Evolutionary conservation across 371 early-diverging fungal genomes (phyloP), one percentile per base, ranked within the genome.

Genomic region (Syncephalastrum sp.): DNA sequence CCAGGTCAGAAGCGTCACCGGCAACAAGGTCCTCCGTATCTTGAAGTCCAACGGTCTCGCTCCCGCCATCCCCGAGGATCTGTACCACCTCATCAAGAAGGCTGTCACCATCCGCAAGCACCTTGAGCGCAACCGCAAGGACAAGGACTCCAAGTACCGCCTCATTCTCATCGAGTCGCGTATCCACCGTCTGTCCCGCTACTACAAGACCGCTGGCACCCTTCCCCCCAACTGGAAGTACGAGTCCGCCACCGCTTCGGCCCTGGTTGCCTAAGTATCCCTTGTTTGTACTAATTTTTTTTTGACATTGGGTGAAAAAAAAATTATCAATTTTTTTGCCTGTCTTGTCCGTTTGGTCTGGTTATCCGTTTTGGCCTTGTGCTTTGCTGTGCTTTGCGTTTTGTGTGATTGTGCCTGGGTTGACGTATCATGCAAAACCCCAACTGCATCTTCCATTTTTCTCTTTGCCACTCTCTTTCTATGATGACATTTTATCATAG

Each of bases 71-170:
- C 99, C 99, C 63, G 99, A 99, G 85, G 99, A 99, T 84, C 87
- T 99, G 60, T 94, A 97, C 88, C 93, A 94, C 79, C 84, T 99
- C 63, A 97, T 99, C 88, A 98, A 98, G 91, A 99, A 98, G 92
- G 98, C 99, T 53, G 97, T 98, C 72, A 84, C 94, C 69, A 93
- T 99, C 82, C 96, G 96, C 82, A 98, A 96, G 89, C 99, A 99
- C 83, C 76, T 99, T 74, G 98, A 99, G 87, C 92, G 92, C 70
- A 92, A 96, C 93, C 93, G 97, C 84, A 99, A 99, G 89, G 99
- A 99, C 83, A 87, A 84, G 71, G 98, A 97, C 83, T 87, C 96
- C 82, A 99, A 99, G 92, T 99, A 97, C 91, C 95, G 99, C 72
- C 89, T 99, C 65, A 98, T 97, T 90, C 86, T 99, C 54, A 91